Percentiles rank a stretch among this genome's conserved stretches.
Evolutionary conservation across 2,329 filamentous ascomycete genomes (phyloP).

Genomic region (Dryadomyces quercus-mongolicae): DNA sequence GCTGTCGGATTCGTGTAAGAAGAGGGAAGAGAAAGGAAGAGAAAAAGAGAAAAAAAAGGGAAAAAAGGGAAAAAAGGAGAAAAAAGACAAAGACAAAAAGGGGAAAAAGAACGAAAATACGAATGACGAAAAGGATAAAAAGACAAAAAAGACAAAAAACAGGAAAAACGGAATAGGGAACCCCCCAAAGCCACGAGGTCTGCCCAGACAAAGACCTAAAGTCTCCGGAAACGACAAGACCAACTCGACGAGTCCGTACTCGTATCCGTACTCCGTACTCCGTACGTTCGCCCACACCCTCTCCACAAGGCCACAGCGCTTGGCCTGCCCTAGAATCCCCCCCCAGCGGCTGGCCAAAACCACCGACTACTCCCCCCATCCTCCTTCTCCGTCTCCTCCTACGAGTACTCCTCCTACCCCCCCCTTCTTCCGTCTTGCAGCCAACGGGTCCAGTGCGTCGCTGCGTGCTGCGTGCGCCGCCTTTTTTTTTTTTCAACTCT

Average conservation of each 20-base stretch:
- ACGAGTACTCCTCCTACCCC: too few species aligned
- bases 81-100: background rate
- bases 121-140: background rate
- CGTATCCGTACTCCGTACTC: too few species aligned
- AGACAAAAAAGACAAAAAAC: background rate
- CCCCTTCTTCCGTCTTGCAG: background rate
- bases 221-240: background rate
- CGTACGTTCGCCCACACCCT: too few species aligned
- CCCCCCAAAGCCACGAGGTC: too few species aligned
- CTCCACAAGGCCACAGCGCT: background rate
- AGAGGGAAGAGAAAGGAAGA: background rate
- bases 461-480: background rate
- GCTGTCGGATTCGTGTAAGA: too few species aligned
- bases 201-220: background rate
- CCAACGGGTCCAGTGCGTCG: background rate
- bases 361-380: background rate
- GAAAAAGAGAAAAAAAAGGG: background rate
- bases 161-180: too few species aligned
- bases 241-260: too few species aligned
- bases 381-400: background rate
- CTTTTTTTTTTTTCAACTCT: background rate
- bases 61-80: background rate
- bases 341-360: too few species aligned
- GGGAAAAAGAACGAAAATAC: too few species aligned
- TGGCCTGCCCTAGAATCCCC: background rate